Conservation (phyloP, 495 filamentous ascomycete genomes). For the Halenospora varia region DNA sequence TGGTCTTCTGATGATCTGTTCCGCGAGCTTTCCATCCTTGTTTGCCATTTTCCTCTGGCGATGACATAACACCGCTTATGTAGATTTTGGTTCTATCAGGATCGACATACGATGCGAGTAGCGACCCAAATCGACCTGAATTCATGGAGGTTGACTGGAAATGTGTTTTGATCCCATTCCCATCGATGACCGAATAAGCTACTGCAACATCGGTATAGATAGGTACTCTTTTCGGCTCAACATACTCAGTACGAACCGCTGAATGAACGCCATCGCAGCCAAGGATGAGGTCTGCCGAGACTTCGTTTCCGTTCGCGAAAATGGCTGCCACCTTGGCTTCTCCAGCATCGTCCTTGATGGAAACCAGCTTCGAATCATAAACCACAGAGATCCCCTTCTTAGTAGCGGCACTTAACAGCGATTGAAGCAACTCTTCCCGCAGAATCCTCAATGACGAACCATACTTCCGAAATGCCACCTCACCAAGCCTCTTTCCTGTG, state of each 20-base stretch:
- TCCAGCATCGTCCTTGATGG: too few species aligned
- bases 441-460: slow-evolving; percentile 43
- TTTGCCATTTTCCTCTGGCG: slow-evolving; percentile 39
- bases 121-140: slow-evolving; percentile 47
- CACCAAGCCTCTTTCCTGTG: slow-evolving; percentile 40
- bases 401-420: too few species aligned
- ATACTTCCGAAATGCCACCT: slow-evolving; percentile 34
- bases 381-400: too few species aligned
- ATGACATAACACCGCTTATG: slow-evolving; percentile 48
- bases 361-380: too few species aligned
- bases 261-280: slow-evolving; percentile 66
- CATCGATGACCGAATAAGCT: slow-evolving; percentile 44
- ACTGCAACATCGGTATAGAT: slow-evolving; percentile 55
- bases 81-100: slow-evolving; percentile 43
- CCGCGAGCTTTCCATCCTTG: slow-evolving; percentile 46
- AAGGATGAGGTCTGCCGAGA: slow-evolving; percentile 48
- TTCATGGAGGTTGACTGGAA: slow-evolving; percentile 39
- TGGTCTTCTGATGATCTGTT: slow-evolving; percentile 35
- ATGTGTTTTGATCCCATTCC: slow-evolving; percentile 25
- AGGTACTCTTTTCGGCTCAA: slow-evolving; percentile 44
- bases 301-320: slow-evolving; percentile 47
- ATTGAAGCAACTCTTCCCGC: too few species aligned
- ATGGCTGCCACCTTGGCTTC: slow-evolving; percentile 40
- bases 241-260: slow-evolving; percentile 44
- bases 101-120: slow-evolving; percentile 53